Evolutionary conservation across 106 monocot genomes (phyloP), one percentile per base, ranked within the genome.

Genomic region (Dendrobium nobile): DNA sequence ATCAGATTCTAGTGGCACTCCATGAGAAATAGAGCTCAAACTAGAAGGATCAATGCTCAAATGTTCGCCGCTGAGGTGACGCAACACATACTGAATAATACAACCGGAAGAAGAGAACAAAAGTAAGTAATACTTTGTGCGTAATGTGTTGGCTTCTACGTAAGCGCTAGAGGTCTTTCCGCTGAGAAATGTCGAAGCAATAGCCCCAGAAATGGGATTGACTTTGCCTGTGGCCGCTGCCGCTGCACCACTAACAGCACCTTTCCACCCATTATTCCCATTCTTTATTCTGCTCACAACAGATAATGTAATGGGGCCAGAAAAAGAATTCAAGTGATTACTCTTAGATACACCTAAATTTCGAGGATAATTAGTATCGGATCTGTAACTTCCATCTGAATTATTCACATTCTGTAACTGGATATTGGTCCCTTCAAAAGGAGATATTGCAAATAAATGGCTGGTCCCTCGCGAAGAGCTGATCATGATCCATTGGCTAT

Each of bases 391-490:
- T 24, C 28, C 85, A 77, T 58, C 28, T 54, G 80, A 68, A 76
- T 51, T 77, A 82, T 78, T 81, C 27, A 67, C 77, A 82, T 67
- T 51, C 42, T 67, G 67, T 4, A 72, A 79, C 10, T 81, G 80
- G 42, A 79, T 75, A 47, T 79, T 88, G 31, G 68, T 47, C 33
- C 84, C 89, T 73, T 83, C 82, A 40, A 85, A 88, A 67, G 85
- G 85, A 81, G 91, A 90, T 56, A 96, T 80, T 70, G 92, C 58
- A 86, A 89, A 97, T 64, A 97, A 84, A 86, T 97, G 96, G 81
- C 93, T 92, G 61, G 96, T 97, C 73, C 96, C 96, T 48, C 90
- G 87, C 24, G 96, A 97, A n/a, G 93, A 92, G 77, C 96, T 97
- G 51, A 97, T 88, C 90, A 92, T 97, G 85, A 94, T 90, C 87